Base-by-base conservation (phyloP, 805 yeast genomes). In the Kockiozyma suomiensis region DNA sequence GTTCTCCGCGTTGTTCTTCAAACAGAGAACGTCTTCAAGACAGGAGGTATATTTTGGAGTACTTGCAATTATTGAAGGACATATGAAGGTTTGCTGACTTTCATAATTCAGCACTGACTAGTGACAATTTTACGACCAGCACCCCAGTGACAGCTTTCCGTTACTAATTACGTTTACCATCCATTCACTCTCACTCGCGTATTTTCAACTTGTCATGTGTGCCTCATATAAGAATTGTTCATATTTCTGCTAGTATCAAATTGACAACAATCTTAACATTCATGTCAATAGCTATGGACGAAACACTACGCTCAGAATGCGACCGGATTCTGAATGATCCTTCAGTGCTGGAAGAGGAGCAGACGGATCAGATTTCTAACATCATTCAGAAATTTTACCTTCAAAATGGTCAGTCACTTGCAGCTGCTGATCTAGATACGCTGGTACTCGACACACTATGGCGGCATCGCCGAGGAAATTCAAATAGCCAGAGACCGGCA, bases 261-360 rank as follows among this genome's bases (percentile, higher is more conserved):
- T 17, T 12, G 23, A 42, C 15, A 25, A 2, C 47, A 25, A 7
- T 8, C 19, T 2, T 19, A 23, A 21, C 15, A 17, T 8, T 26
- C 10, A 42, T 1, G 2, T 10, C 28, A 19, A 25, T 45, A 32
- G n/a, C 25, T 23, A 43, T 59, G 40, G 57, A 56, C 42, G 47
- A 30, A 12, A 49, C 35, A 12, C 35, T 58, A 26, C 50, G 25
- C 21, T 46, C 54, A 12, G 46, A 51, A 28, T 61, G 65, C 59
- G 56, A 54, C 37, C 48, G 38, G 37, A 61, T 61, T 25, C 57
- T 61, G 35, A 40, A 37, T 32, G 59, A 61, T 28, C 65, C 65
- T n/a, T 35, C 58, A 6, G 64, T 58, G 8, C 53, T 61, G 15
- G 65, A 61, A 23, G 65, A 61, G 40, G 57, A 58, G 51, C 57